These are phyloP conservation scores for Diutina siamensis DNA, from an alignment of 1,139 yeast genomes.

Conservation along the genomic window DNA sequence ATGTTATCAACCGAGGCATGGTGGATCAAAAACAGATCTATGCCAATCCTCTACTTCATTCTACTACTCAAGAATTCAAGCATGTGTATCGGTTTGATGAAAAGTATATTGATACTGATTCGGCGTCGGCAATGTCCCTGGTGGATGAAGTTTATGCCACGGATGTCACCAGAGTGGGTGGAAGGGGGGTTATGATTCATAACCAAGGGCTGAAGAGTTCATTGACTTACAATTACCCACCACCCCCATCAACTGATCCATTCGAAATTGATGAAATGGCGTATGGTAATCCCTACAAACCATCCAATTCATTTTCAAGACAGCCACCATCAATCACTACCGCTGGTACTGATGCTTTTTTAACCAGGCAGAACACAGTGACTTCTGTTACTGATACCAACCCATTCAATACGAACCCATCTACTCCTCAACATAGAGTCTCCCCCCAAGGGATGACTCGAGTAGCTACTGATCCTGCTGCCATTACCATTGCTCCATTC, in stretches of 20 bases:
- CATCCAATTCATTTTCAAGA: too few species aligned
- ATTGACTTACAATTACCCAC: neutral
- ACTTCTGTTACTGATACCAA: too few species aligned
- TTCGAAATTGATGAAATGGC: too few species aligned
- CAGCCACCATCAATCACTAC: too few species aligned
- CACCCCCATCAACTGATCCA: too few species aligned
- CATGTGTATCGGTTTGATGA: neutral
- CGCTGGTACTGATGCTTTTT: too few species aligned
- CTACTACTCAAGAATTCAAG: constrained; percentile 5
- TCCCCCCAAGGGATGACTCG: too few species aligned
- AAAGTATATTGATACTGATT: neutral
- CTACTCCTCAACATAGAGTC: neutral
- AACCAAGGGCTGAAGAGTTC: neutral
- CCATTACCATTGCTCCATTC: too few species aligned
- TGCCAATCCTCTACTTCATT: constrained; percentile 18
- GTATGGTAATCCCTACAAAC: too few species aligned
- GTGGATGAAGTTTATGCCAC: neutral
- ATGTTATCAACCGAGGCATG: constrained; percentile 24
- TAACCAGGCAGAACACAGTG: too few species aligned
- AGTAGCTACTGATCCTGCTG: too few species aligned
- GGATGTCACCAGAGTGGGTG: neutral
- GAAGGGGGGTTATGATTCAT: neutral
- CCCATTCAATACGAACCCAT: too few species aligned
- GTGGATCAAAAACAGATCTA: constrained; percentile 16
- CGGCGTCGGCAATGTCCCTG: neutral